Percentiles rank a stretch among this genome's conserved stretches.
phyloP scores from a whole-genome alignment of 2,329 filamentous ascomycete species.

The Colletotrichum aenigma region DNA sequence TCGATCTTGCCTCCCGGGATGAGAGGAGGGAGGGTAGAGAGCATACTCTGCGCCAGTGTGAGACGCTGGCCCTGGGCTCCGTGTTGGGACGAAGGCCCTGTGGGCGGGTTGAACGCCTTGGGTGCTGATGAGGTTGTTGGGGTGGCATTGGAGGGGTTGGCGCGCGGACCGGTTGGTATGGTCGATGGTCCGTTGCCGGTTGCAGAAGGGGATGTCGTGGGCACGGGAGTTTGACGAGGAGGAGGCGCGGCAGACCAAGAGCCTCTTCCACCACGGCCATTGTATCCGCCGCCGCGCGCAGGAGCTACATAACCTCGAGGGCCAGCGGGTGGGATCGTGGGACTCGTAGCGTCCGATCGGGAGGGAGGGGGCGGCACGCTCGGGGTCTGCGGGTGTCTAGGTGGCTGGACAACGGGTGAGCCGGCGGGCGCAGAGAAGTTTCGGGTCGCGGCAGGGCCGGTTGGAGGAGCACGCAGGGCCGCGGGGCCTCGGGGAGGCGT shows the following conservation, averaged over 20 bases:
- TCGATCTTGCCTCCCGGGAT: conserved; percentile 61
- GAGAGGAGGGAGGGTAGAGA: conserved; percentile 55
- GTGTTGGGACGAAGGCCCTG: conserved; percentile 51
- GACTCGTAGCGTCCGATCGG: conserved; percentile 46
- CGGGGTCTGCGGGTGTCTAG: conserved; percentile 38
- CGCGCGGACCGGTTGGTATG: conserved; percentile 55
- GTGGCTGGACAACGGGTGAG: conserved; percentile 36
- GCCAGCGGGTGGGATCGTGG: conserved; percentile 56
- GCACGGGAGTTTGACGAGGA: conserved; percentile 32
- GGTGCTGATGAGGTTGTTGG: conserved; percentile 37
- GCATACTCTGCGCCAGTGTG: conserved; percentile 56
- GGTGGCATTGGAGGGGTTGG: conserved; percentile 35
- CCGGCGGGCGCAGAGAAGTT: conserved; percentile 41
- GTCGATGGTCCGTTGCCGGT: conserved; percentile 36
- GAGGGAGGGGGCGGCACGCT: conserved; percentile 29
- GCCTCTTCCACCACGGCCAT: conserved; percentile 49
- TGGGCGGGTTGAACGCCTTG: conserved; percentile 62
- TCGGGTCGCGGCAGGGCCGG: conserved; percentile 43
- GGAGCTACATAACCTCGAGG: conserved; percentile 58
- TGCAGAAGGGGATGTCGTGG: conserved; percentile 43
- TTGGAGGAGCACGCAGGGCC: conserved; percentile 55
- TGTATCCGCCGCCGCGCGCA: conserved; percentile 45
- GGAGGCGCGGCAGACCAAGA: conserved; percentile 39
- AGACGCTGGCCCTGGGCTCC: conserved; percentile 38
- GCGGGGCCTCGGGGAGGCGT: conserved; percentile 62